Base-by-base conservation (phyloP, 805 yeast genomes). In the Yarrowia alimentaria region DNA sequence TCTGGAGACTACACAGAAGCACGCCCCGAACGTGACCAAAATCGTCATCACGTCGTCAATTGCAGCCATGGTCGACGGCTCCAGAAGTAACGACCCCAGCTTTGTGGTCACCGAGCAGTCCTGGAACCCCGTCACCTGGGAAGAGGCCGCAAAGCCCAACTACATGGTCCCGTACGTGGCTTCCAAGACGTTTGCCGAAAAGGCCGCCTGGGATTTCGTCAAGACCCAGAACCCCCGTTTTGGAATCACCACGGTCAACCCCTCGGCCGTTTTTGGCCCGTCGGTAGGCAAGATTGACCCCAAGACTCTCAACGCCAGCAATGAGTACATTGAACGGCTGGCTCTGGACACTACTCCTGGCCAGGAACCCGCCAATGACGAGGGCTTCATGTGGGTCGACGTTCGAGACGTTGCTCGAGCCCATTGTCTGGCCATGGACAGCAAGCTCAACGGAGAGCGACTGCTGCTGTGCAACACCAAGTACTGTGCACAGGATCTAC, bases 361-460 rank as follows among this genome's bases (percentile, higher is more conserved):
- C 25, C n/a, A n/a, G n/a, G 30, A 17, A 9, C 25, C 43, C 6
- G 12, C 31, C 8, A 19, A 32, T 3, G 26, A 56, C n/a, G 71
- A 61, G 9, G 33, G 30, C 6, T 40, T 40, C 47, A 14, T 28
- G 24, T 40, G 47, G 52, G 68, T 76, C 25, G 84, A 81, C 61
- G 84, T 80, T 6, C 70, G 83, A 59, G 85, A 81, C 58, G 83
- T 77, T 29, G 83, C 85, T 4, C 60, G 59, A 35, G 79, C 81
- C 5, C 86, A 81, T 58, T 57, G 77, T 13, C 57, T 61, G n/a
- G 79, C 82, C 4, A 67, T 77, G 51, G 57, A 55, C 64, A 38
- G 62, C 62, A 14, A 11, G 6, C 42, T 53, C 12, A 55, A 59
- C n/a, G 48, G 57, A 53, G 57, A 63, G 13, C 55, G 57, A 48